These are phyloP conservation scores for Juncus inflexus DNA, from an alignment of 176 grass and related monocot genomes.

Conservation along the genomic window DNA sequence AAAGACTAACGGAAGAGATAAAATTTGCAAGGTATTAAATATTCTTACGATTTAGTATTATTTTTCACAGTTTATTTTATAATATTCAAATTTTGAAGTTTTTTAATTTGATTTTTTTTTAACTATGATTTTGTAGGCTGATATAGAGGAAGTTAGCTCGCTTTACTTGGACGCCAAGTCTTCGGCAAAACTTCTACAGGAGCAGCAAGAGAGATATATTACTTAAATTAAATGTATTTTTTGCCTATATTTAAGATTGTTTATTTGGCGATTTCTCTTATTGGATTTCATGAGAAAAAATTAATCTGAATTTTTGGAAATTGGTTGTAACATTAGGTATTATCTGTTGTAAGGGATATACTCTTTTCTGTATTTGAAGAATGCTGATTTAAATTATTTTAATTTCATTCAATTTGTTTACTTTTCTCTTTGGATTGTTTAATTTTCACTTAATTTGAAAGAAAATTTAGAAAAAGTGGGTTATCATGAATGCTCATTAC, in stretches of 20 bases:
- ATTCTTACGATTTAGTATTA: neutral
- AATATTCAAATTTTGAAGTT: conserved; percentile 1
- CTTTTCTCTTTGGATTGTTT: neutral
- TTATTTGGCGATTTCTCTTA: neutral
- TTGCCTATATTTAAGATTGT: neutral
- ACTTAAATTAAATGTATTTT: conserved; percentile 31
- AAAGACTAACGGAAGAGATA: conserved; percentile 83
- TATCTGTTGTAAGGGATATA: conserved; percentile 3
- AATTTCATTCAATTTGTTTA: neutral
- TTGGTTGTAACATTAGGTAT: conserved; percentile 9
- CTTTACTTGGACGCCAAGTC: conserved; percentile 80
- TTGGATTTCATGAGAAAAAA: conserved; percentile 1
- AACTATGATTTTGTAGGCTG: conserved; percentile 43
- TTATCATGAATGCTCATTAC: too few species aligned
- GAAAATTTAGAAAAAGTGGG: too few species aligned
- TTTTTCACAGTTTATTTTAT: neutral
- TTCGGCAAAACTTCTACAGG: conserved; percentile 77
- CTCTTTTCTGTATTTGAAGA: conserved; percentile 6
- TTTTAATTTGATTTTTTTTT: neutral
- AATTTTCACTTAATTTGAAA: neutral
- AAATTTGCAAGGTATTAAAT: conserved; percentile 69
- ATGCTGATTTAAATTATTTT: conserved; percentile 8
- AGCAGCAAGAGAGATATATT: conserved; percentile 90
- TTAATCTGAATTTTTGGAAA: conserved; percentile 4
- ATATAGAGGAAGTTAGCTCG: conserved; percentile 66